Conservation (phyloP, 768 basidiomycete species). For the Tulasnella sp. region DNA sequence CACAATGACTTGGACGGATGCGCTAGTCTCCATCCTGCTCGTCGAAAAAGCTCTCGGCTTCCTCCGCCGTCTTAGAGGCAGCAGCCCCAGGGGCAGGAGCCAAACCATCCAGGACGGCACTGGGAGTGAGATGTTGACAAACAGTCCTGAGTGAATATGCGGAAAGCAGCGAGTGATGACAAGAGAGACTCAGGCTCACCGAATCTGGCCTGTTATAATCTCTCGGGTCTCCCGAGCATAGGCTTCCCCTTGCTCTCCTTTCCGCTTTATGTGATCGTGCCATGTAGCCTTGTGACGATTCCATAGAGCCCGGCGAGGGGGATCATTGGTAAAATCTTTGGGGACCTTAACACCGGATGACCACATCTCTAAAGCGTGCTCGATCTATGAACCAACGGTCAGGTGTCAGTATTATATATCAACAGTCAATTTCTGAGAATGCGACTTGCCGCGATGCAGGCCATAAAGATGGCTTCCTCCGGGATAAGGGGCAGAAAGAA, state of each 20-base stretch:
- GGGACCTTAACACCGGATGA: neutral
- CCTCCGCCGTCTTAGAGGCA: neutral
- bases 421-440: neutral
- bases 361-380: constrained; percentile 2
- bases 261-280: constrained; percentile 1
- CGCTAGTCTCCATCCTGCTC: neutral
- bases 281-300: neutral
- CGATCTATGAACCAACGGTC: neutral
- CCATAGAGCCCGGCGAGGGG: neutral
- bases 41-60: neutral
- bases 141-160: neutral
- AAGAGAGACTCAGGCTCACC: neutral
- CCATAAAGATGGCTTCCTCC: neutral
- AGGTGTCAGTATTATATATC: neutral
- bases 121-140: neutral
- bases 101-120: neutral
- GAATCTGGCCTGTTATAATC: neutral
- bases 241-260: neutral
- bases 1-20: neutral
- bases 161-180: neutral
- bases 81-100: neutral
- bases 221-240: neutral
- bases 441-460: neutral
- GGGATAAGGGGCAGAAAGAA: neutral
- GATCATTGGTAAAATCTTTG: neutral